Percentiles rank a stretch among this genome's conserved stretches.
Evolutionary conservation across 2,329 filamentous ascomycete genomes (phyloP).

Genomic region (Fusarium armeniacum): DNA sequence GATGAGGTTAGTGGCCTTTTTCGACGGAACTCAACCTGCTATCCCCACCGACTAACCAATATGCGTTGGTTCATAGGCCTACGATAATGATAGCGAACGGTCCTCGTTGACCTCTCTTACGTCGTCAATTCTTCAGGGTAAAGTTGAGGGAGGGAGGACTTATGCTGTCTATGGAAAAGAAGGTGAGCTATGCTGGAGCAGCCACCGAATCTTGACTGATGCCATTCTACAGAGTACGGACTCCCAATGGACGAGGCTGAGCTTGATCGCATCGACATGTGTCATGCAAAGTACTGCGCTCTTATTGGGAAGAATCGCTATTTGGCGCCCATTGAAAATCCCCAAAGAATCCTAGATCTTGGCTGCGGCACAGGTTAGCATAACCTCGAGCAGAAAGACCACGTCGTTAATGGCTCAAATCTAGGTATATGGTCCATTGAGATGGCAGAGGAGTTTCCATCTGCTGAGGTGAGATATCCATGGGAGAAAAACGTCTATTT

Average conservation of each 20-base stretch:
- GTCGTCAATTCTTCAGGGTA: conserved; percentile 47
- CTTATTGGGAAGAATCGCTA: conserved; percentile 49
- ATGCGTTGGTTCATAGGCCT: conserved; percentile 9
- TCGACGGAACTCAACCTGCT: background rate
- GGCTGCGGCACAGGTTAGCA: conserved; percentile 51
- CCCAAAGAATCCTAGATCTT: conserved; percentile 51
- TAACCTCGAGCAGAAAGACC: background rate
- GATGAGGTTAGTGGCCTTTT: conserved; percentile 40
- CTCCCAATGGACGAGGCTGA: conserved; percentile 59
- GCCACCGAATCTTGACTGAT: background rate
- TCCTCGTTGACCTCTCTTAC: conserved; percentile 48
- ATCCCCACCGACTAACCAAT: conserved; percentile 21
- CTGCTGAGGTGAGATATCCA: conserved; percentile 28
- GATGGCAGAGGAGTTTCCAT: conserved; percentile 55
- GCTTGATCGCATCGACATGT: conserved; percentile 59
- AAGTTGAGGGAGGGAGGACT: conserved; percentile 52
- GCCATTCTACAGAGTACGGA: conserved; percentile 52
- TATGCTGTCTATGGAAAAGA: conserved; percentile 56
- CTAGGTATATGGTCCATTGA: conserved; percentile 53
- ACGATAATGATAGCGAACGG: conserved; percentile 38
- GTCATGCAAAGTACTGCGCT: conserved; percentile 55
- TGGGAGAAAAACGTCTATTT: too few relatives aligned
- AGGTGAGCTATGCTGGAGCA: conserved; percentile 38
- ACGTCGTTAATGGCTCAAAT: background rate
- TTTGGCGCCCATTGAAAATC: conserved; percentile 43